Conservation (phyloP, 2,329 filamentous ascomycete genomes). For the Graphilbum fragrans region DNA sequence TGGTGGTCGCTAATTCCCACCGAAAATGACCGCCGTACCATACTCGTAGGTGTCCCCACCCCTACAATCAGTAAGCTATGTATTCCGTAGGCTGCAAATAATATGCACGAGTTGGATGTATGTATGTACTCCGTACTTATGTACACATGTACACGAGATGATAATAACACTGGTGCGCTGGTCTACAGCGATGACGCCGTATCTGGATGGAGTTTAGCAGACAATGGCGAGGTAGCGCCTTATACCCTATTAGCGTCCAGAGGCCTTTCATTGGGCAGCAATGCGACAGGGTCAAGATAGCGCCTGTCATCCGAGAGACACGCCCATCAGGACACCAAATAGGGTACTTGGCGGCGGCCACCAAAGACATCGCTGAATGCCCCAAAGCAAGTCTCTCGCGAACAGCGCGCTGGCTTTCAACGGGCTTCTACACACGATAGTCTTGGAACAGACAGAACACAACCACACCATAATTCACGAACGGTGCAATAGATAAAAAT, state of each 20-base stretch:
- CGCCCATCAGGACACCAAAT: conserved; percentile 1
- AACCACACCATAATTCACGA: background rate
- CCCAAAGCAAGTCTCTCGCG: conserved; percentile 4
- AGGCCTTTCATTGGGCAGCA: conserved; percentile 9
- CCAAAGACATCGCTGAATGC: conserved; percentile 3
- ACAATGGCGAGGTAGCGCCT: background rate
- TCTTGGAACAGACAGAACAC: conserved; percentile 1
- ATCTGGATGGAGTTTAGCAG: background rate
- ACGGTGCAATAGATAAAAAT: background rate
- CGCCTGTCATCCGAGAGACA: no score
- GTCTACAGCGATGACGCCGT: no score
- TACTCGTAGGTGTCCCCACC: background rate
- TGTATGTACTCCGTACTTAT: no score
- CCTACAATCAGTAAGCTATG: conserved; percentile 8
- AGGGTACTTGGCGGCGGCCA: conserved; percentile 1
- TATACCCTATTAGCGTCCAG: conserved; percentile 1
- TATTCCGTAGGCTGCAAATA: no score
- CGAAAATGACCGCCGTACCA: no score
- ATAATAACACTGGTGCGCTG: no score
- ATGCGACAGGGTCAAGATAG: background rate
- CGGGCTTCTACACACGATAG: background rate
- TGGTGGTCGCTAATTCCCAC: background rate
- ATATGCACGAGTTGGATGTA: no score
- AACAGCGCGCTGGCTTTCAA: conserved; percentile 3
- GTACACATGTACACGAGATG: no score